Evolutionary conservation across 257 asterid genomes (phyloP).

Genomic region (Solanum lycopersicoides): DNA sequence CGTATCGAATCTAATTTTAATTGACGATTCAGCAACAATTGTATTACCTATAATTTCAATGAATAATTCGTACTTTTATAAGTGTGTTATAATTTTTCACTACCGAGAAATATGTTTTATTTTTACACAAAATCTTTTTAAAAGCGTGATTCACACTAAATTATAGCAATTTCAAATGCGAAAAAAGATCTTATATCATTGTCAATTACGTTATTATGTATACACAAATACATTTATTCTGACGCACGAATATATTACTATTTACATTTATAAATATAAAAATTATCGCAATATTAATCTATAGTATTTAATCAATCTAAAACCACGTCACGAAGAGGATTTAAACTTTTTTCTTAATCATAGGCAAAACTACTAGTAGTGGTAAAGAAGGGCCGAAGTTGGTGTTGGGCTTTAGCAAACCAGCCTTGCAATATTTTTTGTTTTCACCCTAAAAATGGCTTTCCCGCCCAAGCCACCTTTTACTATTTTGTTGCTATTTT

Average conservation of each 20-base stretch:
- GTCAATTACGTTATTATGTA: background rate
- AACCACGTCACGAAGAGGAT: no score
- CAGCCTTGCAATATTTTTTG: background rate
- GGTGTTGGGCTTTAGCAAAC: background rate
- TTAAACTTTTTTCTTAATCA: background rate
- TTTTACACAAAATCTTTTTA: background rate
- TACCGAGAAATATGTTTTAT: background rate
- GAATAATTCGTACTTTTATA: background rate
- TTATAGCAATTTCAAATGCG: background rate
- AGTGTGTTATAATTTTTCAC: background rate
- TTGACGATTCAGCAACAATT: no score
- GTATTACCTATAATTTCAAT: no score
- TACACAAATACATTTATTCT: background rate
- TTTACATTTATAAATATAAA: background rate
- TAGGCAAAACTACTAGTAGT: background rate
- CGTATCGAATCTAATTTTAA: no score
- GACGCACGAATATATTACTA: background rate
- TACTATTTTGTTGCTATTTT: slow-evolving; percentile 4
- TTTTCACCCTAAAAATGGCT: slow-evolving; percentile 6
- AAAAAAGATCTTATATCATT: background rate
- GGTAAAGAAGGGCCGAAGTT: background rate
- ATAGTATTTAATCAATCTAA: no score
- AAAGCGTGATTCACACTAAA: background rate
- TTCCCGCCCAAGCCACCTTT: slow-evolving; percentile 28
- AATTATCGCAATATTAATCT: background rate